Evolutionary conservation across 352 stramenopile genomes (phyloP).

Genomic region (Pythium plurisporium): DNA sequence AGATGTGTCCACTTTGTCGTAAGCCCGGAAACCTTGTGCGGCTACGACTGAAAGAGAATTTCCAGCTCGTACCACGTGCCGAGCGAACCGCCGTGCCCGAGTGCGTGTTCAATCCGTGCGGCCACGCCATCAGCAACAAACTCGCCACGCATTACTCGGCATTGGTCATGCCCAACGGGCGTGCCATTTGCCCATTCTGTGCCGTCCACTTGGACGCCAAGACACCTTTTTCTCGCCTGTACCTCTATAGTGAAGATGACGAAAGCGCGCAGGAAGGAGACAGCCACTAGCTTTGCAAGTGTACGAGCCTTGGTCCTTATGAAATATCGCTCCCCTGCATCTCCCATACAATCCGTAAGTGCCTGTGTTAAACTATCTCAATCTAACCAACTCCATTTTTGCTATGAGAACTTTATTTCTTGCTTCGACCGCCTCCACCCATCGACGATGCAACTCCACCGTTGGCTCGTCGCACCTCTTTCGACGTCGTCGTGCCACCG

Average conservation of each 20-base stretch:
- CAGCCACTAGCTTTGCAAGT: neutral
- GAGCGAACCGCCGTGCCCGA: constrained; percentile 63
- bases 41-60: constrained; percentile 72
- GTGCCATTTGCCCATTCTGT: constrained; percentile 77
- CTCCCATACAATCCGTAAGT: neutral
- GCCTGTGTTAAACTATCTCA: constrained; percentile 7
- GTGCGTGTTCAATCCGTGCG: constrained; percentile 79
- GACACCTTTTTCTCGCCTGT: constrained; percentile 70
- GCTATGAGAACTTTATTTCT: constrained; percentile 7
- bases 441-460: neutral
- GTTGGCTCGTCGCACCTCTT: constrained; percentile 30
- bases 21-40: constrained; percentile 59
- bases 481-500: constrained; percentile 16
- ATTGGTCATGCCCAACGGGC: constrained; percentile 70
- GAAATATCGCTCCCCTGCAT: too few relatives aligned
- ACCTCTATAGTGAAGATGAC: constrained; percentile 54
- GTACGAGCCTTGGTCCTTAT: too few relatives aligned
- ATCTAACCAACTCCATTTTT: neutral
- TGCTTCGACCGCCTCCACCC: neutral
- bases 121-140: constrained; percentile 67
- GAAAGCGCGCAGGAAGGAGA: neutral
- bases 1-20: constrained; percentile 66
- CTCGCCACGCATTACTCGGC: constrained; percentile 55
- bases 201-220: constrained; percentile 59
- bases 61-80: constrained; percentile 51